phyloP scores from a whole-genome alignment of 106 monocot genomes.

The Agapanthus africanus region DNA sequence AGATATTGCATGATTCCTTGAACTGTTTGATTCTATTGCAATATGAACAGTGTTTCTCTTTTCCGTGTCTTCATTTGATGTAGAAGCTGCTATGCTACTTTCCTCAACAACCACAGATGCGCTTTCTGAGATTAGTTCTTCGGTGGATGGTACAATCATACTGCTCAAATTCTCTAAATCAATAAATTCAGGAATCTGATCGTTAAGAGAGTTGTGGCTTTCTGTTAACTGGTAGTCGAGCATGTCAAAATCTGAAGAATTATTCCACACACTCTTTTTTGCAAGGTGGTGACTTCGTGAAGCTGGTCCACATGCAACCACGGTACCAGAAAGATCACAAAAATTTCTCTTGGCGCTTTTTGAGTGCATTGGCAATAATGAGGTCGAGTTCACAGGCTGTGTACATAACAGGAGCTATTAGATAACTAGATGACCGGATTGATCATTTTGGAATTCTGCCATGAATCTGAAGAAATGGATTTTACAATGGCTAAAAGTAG shows the following conservation, averaged over 20 bases:
- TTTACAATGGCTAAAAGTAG: no score
- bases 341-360: slow-evolving; percentile 19
- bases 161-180: slow-evolving; percentile 15
- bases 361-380: neutral
- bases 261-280: slow-evolving; percentile 17
- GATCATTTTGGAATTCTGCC: no score
- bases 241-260: slow-evolving; percentile 7
- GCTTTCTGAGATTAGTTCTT: slow-evolving; percentile 2
- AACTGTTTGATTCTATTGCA: slow-evolving; percentile 1
- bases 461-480: no score
- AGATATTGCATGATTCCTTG: neutral
- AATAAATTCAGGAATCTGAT: neutral
- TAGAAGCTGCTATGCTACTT: slow-evolving; percentile 5
- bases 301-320: slow-evolving; percentile 11
- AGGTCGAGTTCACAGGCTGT: slow-evolving; percentile 22
- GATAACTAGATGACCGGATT: neutral
- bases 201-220: slow-evolving; percentile 1
- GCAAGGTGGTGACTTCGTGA: slow-evolving; percentile 26
- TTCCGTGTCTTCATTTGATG: slow-evolving; percentile 9
- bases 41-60: neutral
- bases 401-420: slow-evolving; percentile 12
- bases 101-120: neutral
- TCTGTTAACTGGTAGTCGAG: slow-evolving; percentile 1
- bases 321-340: slow-evolving; percentile 10
- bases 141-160: slow-evolving; percentile 1